phyloP scores from a whole-genome alignment of 306 rosid species.

The Canavalia gladiata region DNA sequence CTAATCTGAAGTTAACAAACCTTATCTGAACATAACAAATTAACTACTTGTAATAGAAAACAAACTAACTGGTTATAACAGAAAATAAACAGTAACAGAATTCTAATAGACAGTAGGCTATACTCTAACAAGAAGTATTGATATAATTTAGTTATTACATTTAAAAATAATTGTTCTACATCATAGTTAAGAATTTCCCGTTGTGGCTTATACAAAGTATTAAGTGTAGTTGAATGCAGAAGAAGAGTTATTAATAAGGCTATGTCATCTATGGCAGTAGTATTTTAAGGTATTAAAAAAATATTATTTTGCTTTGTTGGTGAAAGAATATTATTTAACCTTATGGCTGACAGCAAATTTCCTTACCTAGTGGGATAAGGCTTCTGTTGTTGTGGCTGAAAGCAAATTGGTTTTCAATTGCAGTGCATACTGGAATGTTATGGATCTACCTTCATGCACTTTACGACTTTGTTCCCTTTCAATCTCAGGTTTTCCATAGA shows the following conservation, averaged over 20 bases:
- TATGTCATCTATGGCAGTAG: not conserved
- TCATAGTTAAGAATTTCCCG: slow-evolving; percentile 10
- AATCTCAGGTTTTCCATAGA: slow-evolving; percentile 90
- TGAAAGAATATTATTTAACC: not conserved
- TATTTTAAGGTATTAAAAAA: slow-evolving; percentile 20
- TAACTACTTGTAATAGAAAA: too few relatives aligned
- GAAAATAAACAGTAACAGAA: too few relatives aligned
- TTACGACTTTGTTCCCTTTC: slow-evolving; percentile 46
- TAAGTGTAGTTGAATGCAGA: slow-evolving; percentile 11
- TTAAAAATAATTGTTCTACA: not conserved
- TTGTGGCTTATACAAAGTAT: slow-evolving; percentile 27
- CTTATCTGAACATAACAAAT: too few relatives aligned
- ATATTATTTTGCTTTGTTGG: not conserved
- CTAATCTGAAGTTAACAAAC: too few relatives aligned
- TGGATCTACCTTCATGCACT: slow-evolving; percentile 30
- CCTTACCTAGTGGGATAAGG: too few relatives aligned
- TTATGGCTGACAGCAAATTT: too few relatives aligned
- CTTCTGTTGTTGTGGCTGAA: not conserved
- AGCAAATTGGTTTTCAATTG: not conserved
- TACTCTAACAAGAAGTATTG: not conserved
- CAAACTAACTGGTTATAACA: too few relatives aligned
- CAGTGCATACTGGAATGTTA: slow-evolving; percentile 39
- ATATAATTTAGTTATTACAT: slow-evolving; percentile 17
- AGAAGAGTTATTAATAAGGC: not conserved
- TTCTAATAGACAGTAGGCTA: too few relatives aligned